These are phyloP conservation scores for Conticribra weissflogii DNA, from an alignment of 108 stramenopile genomes.

Conservation along the genomic window DNA sequence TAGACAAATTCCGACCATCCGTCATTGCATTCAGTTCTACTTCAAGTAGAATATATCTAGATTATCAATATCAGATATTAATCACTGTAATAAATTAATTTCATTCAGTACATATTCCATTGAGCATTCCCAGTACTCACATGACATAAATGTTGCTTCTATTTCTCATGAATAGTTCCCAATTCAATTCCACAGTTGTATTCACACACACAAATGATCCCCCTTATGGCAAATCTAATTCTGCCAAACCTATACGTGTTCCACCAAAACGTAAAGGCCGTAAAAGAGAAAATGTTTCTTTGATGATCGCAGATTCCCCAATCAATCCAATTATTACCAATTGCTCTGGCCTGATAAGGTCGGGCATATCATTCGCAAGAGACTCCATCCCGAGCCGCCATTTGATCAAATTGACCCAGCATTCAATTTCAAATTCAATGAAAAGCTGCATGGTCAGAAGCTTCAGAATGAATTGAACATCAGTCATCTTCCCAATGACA, in stretches of 20 bases:
- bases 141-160: too few relatives aligned
- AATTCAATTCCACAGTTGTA: too few relatives aligned
- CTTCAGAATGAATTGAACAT: neutral
- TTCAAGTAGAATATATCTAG: too few relatives aligned
- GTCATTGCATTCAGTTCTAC: too few relatives aligned
- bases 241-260: neutral
- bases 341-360: neutral
- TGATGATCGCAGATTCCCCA: neutral
- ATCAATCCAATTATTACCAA: neutral
- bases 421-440: neutral
- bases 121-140: too few relatives aligned
- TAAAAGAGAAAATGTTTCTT: neutral
- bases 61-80: too few relatives aligned
- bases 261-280: neutral
- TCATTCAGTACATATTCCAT: too few relatives aligned
- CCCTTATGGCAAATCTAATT: too few relatives aligned
- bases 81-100: too few relatives aligned
- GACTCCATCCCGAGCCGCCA: neutral
- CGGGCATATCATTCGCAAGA: neutral
- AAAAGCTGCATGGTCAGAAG: neutral
- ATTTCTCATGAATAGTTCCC: too few relatives aligned
- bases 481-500: neutral
- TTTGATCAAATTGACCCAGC: neutral
- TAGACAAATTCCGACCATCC: too few relatives aligned
- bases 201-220: too few relatives aligned